Evolutionary conservation across 345 rosid genomes (phyloP).

Genomic region (Linum lewisii): DNA sequence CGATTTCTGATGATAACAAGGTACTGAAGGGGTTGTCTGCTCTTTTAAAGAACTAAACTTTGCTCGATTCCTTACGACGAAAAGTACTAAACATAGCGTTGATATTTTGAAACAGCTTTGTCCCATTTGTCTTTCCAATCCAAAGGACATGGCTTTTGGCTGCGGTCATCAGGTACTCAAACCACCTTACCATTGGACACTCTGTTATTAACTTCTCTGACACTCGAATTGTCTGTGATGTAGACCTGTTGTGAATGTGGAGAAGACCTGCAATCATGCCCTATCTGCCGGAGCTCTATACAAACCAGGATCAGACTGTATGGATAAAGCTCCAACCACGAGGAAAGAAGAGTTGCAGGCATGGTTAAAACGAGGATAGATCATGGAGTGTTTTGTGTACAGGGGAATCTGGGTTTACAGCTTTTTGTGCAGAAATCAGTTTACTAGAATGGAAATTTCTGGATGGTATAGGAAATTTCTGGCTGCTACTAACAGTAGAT

Average conservation of each 20-base stretch:
- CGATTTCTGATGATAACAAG: constrained; percentile 38
- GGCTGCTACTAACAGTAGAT: too few species aligned
- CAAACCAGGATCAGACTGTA: constrained; percentile 61
- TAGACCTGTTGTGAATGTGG: constrained; percentile 75
- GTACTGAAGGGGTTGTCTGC: constrained; percentile 17
- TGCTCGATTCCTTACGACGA: background rate
- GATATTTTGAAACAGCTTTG: constrained; percentile 43
- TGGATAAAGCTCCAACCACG: constrained; percentile 12
- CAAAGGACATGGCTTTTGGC: constrained; percentile 69
- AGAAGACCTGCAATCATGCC: constrained; percentile 52
- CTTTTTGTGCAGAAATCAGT: too few species aligned
- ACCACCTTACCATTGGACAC: background rate
- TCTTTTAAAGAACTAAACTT: background rate
- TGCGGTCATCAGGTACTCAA: constrained; percentile 72
- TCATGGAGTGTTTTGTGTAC: background rate
- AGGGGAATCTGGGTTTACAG: too few species aligned
- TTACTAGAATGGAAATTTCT: too few species aligned
- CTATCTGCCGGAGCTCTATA: constrained; percentile 57
- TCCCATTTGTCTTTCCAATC: constrained; percentile 54
- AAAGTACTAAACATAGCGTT: background rate
- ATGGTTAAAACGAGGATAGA: background rate
- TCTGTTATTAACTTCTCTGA: background rate
- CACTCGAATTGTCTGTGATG: background rate
- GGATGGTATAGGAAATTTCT: too few species aligned
- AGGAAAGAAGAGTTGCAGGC: too few species aligned